Evolutionary conservation across 2,329 filamentous ascomycete species (phyloP), one percentile per base, ranked within the genome.

Genomic region (Stachybotrys elegans): DNA sequence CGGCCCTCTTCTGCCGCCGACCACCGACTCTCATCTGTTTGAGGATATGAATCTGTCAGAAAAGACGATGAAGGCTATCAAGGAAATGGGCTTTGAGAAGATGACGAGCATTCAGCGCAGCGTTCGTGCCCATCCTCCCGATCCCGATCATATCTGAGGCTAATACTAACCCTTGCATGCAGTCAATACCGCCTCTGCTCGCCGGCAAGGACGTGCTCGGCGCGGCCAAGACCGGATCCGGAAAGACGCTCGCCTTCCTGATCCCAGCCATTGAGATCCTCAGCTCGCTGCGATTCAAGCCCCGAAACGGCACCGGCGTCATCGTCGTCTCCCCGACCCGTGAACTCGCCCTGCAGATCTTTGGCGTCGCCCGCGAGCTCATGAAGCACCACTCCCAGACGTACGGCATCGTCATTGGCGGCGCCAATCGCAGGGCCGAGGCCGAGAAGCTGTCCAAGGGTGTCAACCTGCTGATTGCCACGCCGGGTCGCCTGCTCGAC

Each of bases 41-140:
- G 70, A 80, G 25, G 86, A 97, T 52, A 73, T 98, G 50, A 87
- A 87, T 43, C 77, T 98, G 11, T 93, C 88, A 2, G 86, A 91
- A 20, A 90, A 88, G 67, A 96, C 90, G 0, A 86, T 91, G 76
- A 82, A 86, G 69, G 91, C 90, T 8, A 90, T 96, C 55, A 60
- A 83, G 46, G 88, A 86, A 51, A 97, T 98, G 92, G 87, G 87
- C 13, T 96, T 97, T 62, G 84, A 86, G 59, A 91, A 78, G 39
- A 96, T 98, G 91, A 97, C 93, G 1, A 88, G 93, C 63, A 96
- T 97, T 54, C 93, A 97, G 67, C 79, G 82, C 56, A 79, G 86
- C 42, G 60, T 63, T 48, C 27, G 60, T 55, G 19, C 22, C 36
- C 16, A 29, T 8, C 25, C 25, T 14, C 31, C 31, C 9, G 19